phyloP scores from a whole-genome alignment of 2,329 filamentous ascomycete species.

The Hypoxylon sp. region DNA sequence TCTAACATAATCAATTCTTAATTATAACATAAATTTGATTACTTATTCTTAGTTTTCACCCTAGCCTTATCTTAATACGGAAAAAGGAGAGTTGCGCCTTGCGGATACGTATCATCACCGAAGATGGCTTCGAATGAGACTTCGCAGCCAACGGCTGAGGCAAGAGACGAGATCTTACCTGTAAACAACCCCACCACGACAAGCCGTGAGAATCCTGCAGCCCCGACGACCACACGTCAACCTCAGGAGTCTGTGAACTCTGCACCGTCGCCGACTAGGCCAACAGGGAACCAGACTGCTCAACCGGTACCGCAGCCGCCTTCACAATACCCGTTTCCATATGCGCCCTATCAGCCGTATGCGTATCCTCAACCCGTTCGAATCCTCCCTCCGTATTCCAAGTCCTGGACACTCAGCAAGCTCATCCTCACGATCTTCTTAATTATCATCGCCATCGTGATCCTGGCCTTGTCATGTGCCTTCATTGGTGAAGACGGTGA shows the following conservation, averaged over 20 bases:
- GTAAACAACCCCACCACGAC: slow-evolving; percentile 16
- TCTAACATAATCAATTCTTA: slow-evolving; percentile 26
- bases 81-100: slow-evolving; percentile 7
- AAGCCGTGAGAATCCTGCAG: slow-evolving; percentile 21
- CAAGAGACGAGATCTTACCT: slow-evolving; percentile 36
- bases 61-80: slow-evolving; percentile 9
- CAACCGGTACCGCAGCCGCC: slow-evolving; percentile 40
- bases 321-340: slow-evolving; percentile 40
- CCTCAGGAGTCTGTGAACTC: slow-evolving; percentile 11
- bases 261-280: slow-evolving; percentile 34
- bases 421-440: slow-evolving; percentile 47
- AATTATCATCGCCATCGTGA: slow-evolving; percentile 45
- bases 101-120: slow-evolving; percentile 2
- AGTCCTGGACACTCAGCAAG: slow-evolving; percentile 46
- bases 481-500: slow-evolving; percentile 37
- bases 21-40: slow-evolving; percentile 6
- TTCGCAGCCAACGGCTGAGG: slow-evolving; percentile 25
- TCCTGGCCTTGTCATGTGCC: slow-evolving; percentile 47
- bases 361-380: slow-evolving; percentile 46
- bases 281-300: slow-evolving; percentile 11
- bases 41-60: not conserved
- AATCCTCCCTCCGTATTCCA: slow-evolving; percentile 45
- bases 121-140: slow-evolving; percentile 38
- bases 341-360: slow-evolving; percentile 42
- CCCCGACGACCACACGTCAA: slow-evolving; percentile 22